Evolutionary conservation across 306 rosid species (phyloP).

Genomic region (Chamaecrista fasciculata): DNA sequence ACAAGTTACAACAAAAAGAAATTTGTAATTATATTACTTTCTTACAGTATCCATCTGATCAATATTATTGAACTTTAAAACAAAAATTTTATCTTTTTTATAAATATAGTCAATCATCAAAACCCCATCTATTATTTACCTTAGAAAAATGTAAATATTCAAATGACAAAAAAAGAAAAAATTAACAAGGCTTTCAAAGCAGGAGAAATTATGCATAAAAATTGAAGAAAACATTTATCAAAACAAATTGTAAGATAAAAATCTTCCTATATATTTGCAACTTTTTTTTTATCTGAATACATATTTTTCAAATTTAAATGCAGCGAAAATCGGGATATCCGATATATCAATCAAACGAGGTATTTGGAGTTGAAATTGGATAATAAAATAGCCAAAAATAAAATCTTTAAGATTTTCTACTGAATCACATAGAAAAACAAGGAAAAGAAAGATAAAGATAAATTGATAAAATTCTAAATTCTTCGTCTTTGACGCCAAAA

Average conservation of each 20-base stretch:
- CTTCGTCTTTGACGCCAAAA: neutral
- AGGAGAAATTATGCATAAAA: no score
- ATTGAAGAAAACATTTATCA: no score
- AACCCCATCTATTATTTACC: no score
- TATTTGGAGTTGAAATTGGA: neutral
- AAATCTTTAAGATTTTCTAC: neutral
- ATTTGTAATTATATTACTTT: neutral
- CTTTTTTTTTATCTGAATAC: no score
- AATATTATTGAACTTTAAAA: neutral
- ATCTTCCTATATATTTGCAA: neutral
- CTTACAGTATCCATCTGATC: neutral
- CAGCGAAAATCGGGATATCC: neutral
- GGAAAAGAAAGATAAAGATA: neutral
- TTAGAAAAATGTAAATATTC: no score
- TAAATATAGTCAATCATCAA: neutral
- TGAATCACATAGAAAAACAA: neutral
- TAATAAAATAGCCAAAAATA: neutral
- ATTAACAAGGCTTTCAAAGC: no score
- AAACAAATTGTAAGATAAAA: neutral
- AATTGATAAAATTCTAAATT: no score
- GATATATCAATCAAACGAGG: neutral
- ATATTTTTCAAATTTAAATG: no score
- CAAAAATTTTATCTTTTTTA: no score
- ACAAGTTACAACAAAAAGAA: neutral
- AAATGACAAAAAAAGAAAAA: no score